Evolutionary conservation across 2,329 filamentous ascomycete genomes (phyloP), one percentile per base, ranked within the genome.

Genomic region (Teratosphaeria pseudoeucalypti): DNA sequence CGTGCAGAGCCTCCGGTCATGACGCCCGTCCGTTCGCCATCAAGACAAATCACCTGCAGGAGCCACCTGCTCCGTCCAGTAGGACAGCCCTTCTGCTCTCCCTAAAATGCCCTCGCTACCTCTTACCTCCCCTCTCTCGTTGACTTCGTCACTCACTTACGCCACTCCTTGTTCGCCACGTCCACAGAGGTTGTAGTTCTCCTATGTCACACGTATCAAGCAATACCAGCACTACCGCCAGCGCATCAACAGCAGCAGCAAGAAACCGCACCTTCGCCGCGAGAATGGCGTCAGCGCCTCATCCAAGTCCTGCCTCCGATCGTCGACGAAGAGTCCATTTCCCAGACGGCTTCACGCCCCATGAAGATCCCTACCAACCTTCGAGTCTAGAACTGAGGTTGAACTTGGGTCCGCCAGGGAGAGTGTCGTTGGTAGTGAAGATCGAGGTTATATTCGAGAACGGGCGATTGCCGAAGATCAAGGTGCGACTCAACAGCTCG

Each of bases 381-480:
- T 68, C 65, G 1, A 57, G 64, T 11, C 61, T 71, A 12, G 61
- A 61, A 0, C 60, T 71, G 4, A 63, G 64, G 12, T 61, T 71
- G 52, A 69, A 65, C 52, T 60, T 70, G 10, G 69, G 69, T 1
- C 68, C 69, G 0, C 43, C 59, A 23, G 60, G 63, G 6, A 54
- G 60, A n/a, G 67, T 68, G 6, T 66, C 67, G 2, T 61, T 63
- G 32, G 59, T 70, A 26, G 58, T 71, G 16, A 69, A 68, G 62
- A 70, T 71, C 58, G 68, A 64, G 27, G 63, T 71, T 3, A 58
- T 62, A 16, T 71, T 71, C 52, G 65, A 67, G 39, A 59, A 59
- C 14, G 69, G 69, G 1, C 58, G 57, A 16, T 58, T 71, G 34
- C 69, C 69, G 2, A 60, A 66, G 54, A 65, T 71, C 54, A 68